Percentiles rank a stretch among this genome's conserved stretches.
phyloP scores from a whole-genome alignment of 108 stramenopile genomes.

The Skeletonema costatum region DNA sequence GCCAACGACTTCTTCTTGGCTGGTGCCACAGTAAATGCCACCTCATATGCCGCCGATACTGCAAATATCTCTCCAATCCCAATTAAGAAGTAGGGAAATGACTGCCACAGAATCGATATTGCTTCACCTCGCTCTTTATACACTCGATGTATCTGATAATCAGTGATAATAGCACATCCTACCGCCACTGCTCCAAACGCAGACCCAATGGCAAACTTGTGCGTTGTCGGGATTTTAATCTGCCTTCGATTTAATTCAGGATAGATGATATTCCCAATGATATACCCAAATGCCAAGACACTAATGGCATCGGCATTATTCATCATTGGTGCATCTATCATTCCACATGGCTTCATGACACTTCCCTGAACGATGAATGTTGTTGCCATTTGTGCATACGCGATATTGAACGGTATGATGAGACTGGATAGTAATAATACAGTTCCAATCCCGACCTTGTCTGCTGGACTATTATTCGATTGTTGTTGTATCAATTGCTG shows the following conservation, averaged over 20 bases:
- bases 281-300: constrained; percentile 73
- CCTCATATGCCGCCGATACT: constrained; percentile 83
- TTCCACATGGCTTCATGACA: constrained; percentile 77
- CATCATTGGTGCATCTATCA: constrained; percentile 82
- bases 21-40: constrained; percentile 81
- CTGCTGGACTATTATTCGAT: neutral
- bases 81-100: constrained; percentile 77
- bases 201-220: constrained; percentile 87
- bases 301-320: constrained; percentile 77
- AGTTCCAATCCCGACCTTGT: constrained; percentile 46
- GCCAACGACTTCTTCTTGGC: constrained; percentile 77
- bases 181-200: constrained; percentile 70
- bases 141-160: constrained; percentile 65
- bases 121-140: constrained; percentile 58
- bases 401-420: constrained; percentile 85
- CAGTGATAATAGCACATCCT: constrained; percentile 69
- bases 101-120: constrained; percentile 81
- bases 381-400: constrained; percentile 88
- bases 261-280: constrained; percentile 68
- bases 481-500: constrained; percentile 1
- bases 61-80: constrained; percentile 89
- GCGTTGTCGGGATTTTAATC: constrained; percentile 76
- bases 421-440: constrained; percentile 57
- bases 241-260: constrained; percentile 61
- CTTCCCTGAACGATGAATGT: constrained; percentile 84